These are phyloP conservation scores for Jacaranda copaia DNA, from an alignment of 257 asterid genomes.

Conservation along the genomic window DNA sequence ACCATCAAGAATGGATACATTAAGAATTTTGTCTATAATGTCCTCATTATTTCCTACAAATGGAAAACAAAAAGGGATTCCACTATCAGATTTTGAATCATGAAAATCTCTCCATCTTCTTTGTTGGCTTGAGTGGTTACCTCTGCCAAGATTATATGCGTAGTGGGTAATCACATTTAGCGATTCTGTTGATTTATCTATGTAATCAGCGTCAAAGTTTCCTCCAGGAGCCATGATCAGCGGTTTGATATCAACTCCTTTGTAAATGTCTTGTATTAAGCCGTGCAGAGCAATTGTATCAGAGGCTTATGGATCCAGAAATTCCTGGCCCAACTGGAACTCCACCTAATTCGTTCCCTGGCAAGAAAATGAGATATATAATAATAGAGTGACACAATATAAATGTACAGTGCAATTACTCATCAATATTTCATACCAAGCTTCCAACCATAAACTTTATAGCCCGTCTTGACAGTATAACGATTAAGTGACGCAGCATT, in stretches of 20 bases:
- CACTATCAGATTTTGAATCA: background rate
- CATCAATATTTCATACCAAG: conserved; percentile 39
- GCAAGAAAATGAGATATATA: background rate
- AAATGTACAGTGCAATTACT: too few relatives aligned
- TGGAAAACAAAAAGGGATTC: background rate
- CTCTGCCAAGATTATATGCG: conserved; percentile 82
- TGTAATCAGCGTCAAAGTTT: conserved; percentile 52
- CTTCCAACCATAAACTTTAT: conserved; percentile 69
- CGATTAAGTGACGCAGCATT: conserved; percentile 68
- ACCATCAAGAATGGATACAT: conserved; percentile 38
- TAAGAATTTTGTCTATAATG: conserved; percentile 38
- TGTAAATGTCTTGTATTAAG: conserved; percentile 52
- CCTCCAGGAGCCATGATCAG: conserved; percentile 69
- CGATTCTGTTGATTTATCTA: conserved; percentile 44
- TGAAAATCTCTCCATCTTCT: background rate
- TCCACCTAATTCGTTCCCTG: conserved; percentile 82
- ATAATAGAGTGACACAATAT: background rate
- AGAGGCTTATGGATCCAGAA: conserved; percentile 55
- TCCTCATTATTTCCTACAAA: conserved; percentile 57
- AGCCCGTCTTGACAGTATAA: conserved; percentile 66
- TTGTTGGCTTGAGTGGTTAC: conserved; percentile 37
- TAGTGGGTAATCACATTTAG: conserved; percentile 66
- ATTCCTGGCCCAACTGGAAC: conserved; percentile 61
- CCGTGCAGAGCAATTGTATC: conserved; percentile 49
- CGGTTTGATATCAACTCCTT: conserved; percentile 44